Conservation (phyloP, 306 rosid species). For the Lathyrus tuberosus region DNA sequence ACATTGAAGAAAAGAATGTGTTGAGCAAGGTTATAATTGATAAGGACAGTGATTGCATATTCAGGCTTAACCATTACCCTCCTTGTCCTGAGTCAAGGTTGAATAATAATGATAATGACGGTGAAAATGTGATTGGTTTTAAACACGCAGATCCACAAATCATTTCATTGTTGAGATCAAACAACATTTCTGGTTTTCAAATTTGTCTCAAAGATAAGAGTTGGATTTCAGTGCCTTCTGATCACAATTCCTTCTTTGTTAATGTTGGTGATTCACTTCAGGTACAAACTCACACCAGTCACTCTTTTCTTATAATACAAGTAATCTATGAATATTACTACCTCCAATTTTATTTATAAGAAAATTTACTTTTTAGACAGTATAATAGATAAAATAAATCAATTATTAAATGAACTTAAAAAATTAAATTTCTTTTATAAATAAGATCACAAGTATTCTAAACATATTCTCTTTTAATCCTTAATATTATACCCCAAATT, state of each 20-base stretch:
- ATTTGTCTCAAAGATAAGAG: conserved; percentile 61
- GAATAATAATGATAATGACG: conserved; percentile 6
- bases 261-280: conserved; percentile 87
- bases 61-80: conserved; percentile 84
- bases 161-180: conserved; percentile 71
- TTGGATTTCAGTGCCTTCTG: conserved; percentile 90
- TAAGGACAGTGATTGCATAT: conserved; percentile 70
- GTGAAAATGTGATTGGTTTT: conserved; percentile 62
- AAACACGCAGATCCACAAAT: conserved; percentile 92
- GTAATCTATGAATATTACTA: background rate
- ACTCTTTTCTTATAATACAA: background rate
- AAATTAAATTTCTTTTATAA: too few species aligned
- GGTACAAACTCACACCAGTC: conserved; percentile 42
- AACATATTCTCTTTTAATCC: too few species aligned
- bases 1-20: conserved; percentile 56
- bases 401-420: too few species aligned
- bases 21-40: conserved; percentile 71
- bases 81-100: conserved; percentile 60
- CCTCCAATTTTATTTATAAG: too few species aligned
- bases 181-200: conserved; percentile 73
- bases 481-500: too few species aligned
- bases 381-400: too few species aligned
- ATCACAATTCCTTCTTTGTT: conserved; percentile 71
- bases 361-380: too few species aligned
- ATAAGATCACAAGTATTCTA: too few species aligned